A percentile compares a stretch with the other conserved stretches of the same genome.
phyloP scores from a whole-genome alignment of 192 early-diverging fungal species.

The Umbelopsis sp. region DNA sequence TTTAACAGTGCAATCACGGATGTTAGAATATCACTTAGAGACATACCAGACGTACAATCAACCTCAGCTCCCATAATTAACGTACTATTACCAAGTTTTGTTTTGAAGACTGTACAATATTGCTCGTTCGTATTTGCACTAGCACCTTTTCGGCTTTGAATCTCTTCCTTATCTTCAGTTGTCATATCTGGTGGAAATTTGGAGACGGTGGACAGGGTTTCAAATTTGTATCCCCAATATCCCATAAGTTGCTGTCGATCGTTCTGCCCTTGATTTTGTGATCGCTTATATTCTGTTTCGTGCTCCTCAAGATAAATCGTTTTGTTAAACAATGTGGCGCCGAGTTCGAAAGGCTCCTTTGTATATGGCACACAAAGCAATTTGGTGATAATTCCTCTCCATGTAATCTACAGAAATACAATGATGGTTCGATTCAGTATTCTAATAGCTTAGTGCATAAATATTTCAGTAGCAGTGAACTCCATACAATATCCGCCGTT shows the following conservation, averaged over 20 bases:
- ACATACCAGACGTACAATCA: constrained; percentile 78
- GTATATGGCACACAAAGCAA: constrained; percentile 81
- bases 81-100: constrained; percentile 65
- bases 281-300: constrained; percentile 42
- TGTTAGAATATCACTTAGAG: neutral
- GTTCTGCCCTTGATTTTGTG: constrained; percentile 36
- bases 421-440: constrained; percentile 29
- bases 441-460: neutral
- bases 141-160: constrained; percentile 41
- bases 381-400: constrained; percentile 90
- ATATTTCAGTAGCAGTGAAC: neutral
- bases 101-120: constrained; percentile 87
- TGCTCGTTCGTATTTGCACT: constrained; percentile 83
- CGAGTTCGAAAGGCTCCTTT: constrained; percentile 82
- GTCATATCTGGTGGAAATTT: constrained; percentile 50
- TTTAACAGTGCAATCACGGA: neutral
- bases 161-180: constrained; percentile 39
- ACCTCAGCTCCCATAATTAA: constrained; percentile 92
- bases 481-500: constrained; percentile 37
- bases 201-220: constrained; percentile 69
- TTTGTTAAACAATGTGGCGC: constrained; percentile 66
- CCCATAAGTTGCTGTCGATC: constrained; percentile 68
- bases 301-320: constrained; percentile 82
- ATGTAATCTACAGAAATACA: constrained; percentile 53
- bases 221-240: constrained; percentile 93